phyloP scores from a whole-genome alignment of 345 rosid species.

The Melaleuca alternifolia region DNA sequence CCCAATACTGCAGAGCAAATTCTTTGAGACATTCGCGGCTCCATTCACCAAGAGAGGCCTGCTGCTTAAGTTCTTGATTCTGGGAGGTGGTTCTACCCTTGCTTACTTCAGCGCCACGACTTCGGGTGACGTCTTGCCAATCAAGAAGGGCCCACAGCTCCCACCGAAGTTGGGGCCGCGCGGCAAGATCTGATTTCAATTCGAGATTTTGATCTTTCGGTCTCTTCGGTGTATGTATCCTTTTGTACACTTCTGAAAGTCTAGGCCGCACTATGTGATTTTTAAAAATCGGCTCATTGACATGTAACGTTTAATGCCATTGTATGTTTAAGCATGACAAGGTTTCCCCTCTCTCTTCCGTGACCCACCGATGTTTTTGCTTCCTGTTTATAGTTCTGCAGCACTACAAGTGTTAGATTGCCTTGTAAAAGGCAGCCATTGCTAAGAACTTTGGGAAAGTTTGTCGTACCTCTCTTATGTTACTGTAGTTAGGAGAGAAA shows the following conservation, averaged over 20 bases:
- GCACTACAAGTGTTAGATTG: background rate
- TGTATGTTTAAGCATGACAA: background rate
- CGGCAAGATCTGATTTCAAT: slow-evolving; percentile 63
- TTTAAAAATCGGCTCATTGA: background rate
- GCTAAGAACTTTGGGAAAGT: background rate
- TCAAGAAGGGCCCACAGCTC: slow-evolving; percentile 90
- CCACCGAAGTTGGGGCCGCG: slow-evolving; percentile 92
- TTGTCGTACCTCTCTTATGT: background rate
- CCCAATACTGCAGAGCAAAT: slow-evolving; percentile 66
- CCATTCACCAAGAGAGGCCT: slow-evolving; percentile 97
- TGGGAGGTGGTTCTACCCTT: slow-evolving; percentile 73
- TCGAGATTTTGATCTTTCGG: background rate
- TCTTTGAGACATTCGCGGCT: slow-evolving; percentile 87
- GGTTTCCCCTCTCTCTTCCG: background rate
- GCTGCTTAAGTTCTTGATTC: slow-evolving; percentile 83
- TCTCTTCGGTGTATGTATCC: background rate
- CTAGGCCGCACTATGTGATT: background rate
- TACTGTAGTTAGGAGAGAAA: background rate
- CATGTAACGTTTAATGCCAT: background rate
- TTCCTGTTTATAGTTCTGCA: background rate
- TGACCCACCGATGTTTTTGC: background rate
- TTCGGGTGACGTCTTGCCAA: slow-evolving; percentile 67
- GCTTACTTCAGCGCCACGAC: slow-evolving; percentile 64
- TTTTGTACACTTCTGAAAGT: background rate
- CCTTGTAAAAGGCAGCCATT: background rate